phyloP scores from a whole-genome alignment of 2,329 filamentous ascomycete species.

The Rhytidhysteron rufulum region DNA sequence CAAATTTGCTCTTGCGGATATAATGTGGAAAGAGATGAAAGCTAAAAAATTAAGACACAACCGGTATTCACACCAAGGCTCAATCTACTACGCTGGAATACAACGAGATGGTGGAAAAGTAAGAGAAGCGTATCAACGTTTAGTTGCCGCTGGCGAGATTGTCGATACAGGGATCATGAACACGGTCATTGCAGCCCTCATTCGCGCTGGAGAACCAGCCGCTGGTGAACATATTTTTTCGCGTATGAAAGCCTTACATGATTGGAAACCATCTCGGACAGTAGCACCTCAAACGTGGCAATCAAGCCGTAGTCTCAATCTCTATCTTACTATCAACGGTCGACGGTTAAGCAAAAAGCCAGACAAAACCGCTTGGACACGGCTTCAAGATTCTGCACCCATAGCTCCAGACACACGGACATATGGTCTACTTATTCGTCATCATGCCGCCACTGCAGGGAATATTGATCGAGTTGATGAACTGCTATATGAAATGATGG shows the following conservation, averaged over 20 bases:
- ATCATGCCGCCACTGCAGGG: conserved; percentile 67
- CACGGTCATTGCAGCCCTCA: conserved; percentile 74
- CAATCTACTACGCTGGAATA: conserved; percentile 82
- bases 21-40: conserved; percentile 78
- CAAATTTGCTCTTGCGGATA: conserved; percentile 79
- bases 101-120: conserved; percentile 69
- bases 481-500: conserved; percentile 76
- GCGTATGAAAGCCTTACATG: conserved; percentile 70
- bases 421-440: conserved; percentile 72
- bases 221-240: conserved; percentile 78
- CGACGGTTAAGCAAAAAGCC: conserved; percentile 35
- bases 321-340: conserved; percentile 45
- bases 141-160: conserved; percentile 81
- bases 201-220: conserved; percentile 69
- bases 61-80: conserved; percentile 74
- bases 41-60: conserved; percentile 64
- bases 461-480: conserved; percentile 67
- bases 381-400: conserved; percentile 62
- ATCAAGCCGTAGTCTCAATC: conserved; percentile 41
- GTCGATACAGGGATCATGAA: conserved; percentile 87
- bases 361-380: conserved; percentile 53
- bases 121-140: conserved; percentile 71
- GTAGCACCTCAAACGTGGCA: conserved; percentile 40
- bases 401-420: conserved; percentile 74
- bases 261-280: conserved; percentile 24